Conservation (phyloP, 2,329 filamentous ascomycete genomes). For the Didymella pomorum region DNA sequence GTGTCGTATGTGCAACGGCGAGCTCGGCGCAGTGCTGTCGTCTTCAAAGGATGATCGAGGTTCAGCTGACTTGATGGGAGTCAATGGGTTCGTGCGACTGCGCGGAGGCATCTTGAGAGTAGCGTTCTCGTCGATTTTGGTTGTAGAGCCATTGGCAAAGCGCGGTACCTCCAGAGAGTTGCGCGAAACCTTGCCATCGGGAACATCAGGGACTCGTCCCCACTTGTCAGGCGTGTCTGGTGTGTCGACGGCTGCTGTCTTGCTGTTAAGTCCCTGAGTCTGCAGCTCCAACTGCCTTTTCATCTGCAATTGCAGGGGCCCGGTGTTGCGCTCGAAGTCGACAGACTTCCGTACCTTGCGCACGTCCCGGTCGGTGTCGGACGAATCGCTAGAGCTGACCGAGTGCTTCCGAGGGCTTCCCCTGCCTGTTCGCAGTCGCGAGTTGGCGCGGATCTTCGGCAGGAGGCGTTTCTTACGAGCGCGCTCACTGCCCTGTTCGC, state of each 20-base stretch:
- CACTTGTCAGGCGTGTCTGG: slow-evolving; percentile 55
- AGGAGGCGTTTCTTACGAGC: slow-evolving; percentile 48
- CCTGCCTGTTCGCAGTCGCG: slow-evolving; percentile 30
- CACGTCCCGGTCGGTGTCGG: slow-evolving; percentile 57
- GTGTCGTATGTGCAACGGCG: slow-evolving; percentile 44
- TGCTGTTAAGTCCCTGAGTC: slow-evolving; percentile 44
- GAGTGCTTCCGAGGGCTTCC: slow-evolving; percentile 25
- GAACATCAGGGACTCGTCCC: slow-evolving; percentile 40
- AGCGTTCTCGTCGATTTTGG: not conserved
- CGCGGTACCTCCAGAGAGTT: slow-evolving; percentile 38
- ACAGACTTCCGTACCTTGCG: slow-evolving; percentile 61
- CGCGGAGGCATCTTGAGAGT: slow-evolving; percentile 35
- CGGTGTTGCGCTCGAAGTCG: slow-evolving; percentile 54
- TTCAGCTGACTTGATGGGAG: slow-evolving; percentile 40
- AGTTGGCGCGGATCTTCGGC: slow-evolving; percentile 44
- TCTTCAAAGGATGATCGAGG: slow-evolving; percentile 51
- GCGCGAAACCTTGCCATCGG: slow-evolving; percentile 27
- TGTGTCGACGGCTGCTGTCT: slow-evolving; percentile 51
- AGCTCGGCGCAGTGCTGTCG: slow-evolving; percentile 51
- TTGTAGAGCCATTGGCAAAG: not conserved
- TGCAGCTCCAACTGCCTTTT: slow-evolving; percentile 55
- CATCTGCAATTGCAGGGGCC: slow-evolving; percentile 57
- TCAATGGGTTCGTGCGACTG: slow-evolving; percentile 23
- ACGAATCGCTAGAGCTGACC: slow-evolving; percentile 42
- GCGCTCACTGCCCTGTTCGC: slow-evolving; percentile 48